phyloP scores from a whole-genome alignment of 257 asterid species.

The Solanum neorickii region DNA sequence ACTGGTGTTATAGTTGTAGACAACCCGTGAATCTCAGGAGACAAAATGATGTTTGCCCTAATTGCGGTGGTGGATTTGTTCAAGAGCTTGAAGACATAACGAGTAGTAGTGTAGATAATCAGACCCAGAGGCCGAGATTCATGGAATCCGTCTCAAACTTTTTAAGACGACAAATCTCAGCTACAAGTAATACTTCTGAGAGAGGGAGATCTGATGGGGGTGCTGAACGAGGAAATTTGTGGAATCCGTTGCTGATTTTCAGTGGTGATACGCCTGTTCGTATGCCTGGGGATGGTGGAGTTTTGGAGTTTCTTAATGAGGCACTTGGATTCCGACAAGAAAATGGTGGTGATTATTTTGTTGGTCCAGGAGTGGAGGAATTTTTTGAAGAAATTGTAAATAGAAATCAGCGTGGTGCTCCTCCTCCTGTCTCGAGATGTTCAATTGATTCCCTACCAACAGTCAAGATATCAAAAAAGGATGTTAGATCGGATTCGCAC shows the following conservation, averaged over 20 bases:
- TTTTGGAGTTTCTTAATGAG: constrained; percentile 64
- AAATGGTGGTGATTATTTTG: constrained; percentile 68
- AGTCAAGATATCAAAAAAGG: constrained; percentile 66
- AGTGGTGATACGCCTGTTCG: constrained; percentile 77
- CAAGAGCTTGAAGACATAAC: constrained; percentile 65
- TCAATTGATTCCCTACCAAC: constrained; percentile 58
- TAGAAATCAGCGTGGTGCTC: constrained; percentile 44
- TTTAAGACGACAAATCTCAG: constrained; percentile 48
- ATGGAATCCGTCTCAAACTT: constrained; percentile 63
- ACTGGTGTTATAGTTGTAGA: constrained; percentile 81
- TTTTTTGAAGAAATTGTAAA: constrained; percentile 49
- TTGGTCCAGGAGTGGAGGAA: constrained; percentile 90
- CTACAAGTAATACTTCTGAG: constrained; percentile 22
- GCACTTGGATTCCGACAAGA: constrained; percentile 74
- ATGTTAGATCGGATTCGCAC: constrained; percentile 57
- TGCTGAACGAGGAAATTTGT: constrained; percentile 23
- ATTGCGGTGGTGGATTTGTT: constrained; percentile 64
- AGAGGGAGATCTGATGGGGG: constrained; percentile 10
- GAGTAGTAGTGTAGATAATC: constrained; percentile 25
- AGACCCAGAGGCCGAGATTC: constrained; percentile 59
- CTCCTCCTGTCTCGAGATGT: constrained; percentile 73
- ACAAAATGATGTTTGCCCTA: constrained; percentile 33
- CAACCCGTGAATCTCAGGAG: constrained; percentile 51
- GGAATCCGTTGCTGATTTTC: constrained; percentile 72
- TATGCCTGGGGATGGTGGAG: constrained; percentile 61